Evolutionary conservation across 805 yeast species (phyloP).

Genomic region (Teunomyces stri): DNA sequence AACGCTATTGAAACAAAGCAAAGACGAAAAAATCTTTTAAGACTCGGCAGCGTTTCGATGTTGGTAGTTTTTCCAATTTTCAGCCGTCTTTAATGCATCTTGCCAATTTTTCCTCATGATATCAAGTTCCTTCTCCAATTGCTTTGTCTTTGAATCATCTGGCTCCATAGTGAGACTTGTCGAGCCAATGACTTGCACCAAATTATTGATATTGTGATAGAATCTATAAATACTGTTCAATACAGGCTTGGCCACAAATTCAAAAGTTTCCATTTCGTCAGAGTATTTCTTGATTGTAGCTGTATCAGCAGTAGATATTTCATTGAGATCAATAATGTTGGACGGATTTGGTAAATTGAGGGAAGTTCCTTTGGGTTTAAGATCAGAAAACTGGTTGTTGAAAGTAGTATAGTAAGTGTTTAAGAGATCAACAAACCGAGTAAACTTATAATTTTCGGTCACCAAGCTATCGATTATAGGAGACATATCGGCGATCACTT

Average conservation of each 20-base stretch:
- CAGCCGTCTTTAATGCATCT: slow-evolving; percentile 37
- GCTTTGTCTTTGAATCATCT: slow-evolving; percentile 13
- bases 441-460: slow-evolving; percentile 35
- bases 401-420: slow-evolving; percentile 27
- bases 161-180: slow-evolving; percentile 5
- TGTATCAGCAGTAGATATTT: slow-evolving; percentile 12
- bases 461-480: slow-evolving; percentile 35
- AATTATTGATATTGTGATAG: slow-evolving; percentile 26
- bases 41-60: slow-evolving; percentile 1
- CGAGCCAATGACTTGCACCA: slow-evolving; percentile 6
- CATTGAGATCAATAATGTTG: slow-evolving; percentile 25
- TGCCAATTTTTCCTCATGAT: slow-evolving; percentile 35
- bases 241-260: slow-evolving; percentile 32
- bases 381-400: slow-evolving; percentile 24
- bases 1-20: slow-evolving; percentile 18
- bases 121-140: slow-evolving; percentile 32
- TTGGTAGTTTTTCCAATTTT: slow-evolving; percentile 33
- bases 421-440: slow-evolving; percentile 26
- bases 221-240: slow-evolving; percentile 32
- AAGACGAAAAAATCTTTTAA: neutral
- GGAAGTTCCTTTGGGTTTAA: slow-evolving; percentile 8
- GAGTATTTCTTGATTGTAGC: slow-evolving; percentile 15
- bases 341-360: slow-evolving; percentile 30
- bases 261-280: slow-evolving; percentile 38
- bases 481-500: slow-evolving; percentile 31